These are phyloP conservation scores for Talaromyces piceae DNA, from an alignment of 2,329 filamentous ascomycete species.

Conservation along the genomic window DNA sequence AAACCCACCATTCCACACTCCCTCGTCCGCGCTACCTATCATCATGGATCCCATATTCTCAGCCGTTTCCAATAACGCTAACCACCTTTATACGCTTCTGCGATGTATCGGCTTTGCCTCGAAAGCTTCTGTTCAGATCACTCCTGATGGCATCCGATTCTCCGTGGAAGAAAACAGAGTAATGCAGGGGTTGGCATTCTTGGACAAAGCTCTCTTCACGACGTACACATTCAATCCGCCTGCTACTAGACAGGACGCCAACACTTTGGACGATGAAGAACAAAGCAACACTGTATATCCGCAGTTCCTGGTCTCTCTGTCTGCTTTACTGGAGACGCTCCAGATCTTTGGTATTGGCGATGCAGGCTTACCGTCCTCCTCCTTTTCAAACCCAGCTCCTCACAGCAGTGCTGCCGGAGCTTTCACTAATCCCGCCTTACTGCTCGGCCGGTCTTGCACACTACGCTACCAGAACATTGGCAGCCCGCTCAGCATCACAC, in stretches of 20 bases:
- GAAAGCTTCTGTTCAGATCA: conserved; percentile 64
- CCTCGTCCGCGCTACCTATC: conserved; percentile 1
- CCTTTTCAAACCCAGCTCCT: conserved; percentile 78
- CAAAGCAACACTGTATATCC: conserved; percentile 41
- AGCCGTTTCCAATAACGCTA: conserved; percentile 54
- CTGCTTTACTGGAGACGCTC: conserved; percentile 82
- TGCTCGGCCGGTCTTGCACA: conserved; percentile 78
- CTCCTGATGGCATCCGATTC: conserved; percentile 76
- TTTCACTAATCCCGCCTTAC: conserved; percentile 75
- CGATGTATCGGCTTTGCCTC: conserved; percentile 55
- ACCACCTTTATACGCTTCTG: conserved; percentile 53
- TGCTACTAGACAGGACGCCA: conserved; percentile 17
- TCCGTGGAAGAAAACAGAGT: conserved; percentile 80
- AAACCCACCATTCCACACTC: not conserved
- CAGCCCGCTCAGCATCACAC: conserved; percentile 71
- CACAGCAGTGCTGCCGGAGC: conserved; percentile 50
- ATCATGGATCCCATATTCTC: conserved; percentile 45
- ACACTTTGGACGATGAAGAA: conserved; percentile 17
- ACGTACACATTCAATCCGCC: conserved; percentile 63
- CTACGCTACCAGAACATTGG: conserved; percentile 70
- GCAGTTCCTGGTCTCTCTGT: conserved; percentile 78
- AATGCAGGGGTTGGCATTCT: conserved; percentile 83
- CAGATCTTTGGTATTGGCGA: conserved; percentile 85
- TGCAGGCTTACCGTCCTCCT: conserved; percentile 49
- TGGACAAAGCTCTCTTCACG: conserved; percentile 83